phyloP scores from a whole-genome alignment of 2,329 filamentous ascomycete species.

The Penicillium vulpinum region DNA sequence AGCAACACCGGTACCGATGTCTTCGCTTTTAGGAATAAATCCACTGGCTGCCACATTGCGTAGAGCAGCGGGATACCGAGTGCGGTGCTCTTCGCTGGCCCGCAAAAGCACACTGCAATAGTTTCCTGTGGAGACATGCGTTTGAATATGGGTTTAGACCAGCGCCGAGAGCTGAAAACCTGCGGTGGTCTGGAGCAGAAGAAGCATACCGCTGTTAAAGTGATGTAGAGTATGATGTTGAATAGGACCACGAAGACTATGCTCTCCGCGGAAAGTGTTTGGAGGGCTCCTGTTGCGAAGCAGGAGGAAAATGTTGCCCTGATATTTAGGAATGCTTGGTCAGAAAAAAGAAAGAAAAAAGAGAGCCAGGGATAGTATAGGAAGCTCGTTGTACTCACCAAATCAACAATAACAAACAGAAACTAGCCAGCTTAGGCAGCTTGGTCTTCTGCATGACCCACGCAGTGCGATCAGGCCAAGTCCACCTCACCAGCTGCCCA shows the following conservation, averaged over 20 bases:
- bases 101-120: slow-evolving; percentile 71
- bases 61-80: slow-evolving; percentile 68
- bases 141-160: slow-evolving; percentile 28
- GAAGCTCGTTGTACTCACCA: slow-evolving; percentile 49
- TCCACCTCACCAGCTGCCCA: slow-evolving; percentile 61
- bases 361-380: not conserved
- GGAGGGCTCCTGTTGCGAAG: slow-evolving; percentile 64
- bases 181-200: slow-evolving; percentile 48
- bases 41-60: slow-evolving; percentile 58
- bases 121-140: slow-evolving; percentile 59
- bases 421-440: slow-evolving; percentile 46
- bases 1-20: slow-evolving; percentile 41
- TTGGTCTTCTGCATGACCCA: slow-evolving; percentile 55
- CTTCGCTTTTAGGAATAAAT: slow-evolving; percentile 38
- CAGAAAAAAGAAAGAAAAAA: not conserved
- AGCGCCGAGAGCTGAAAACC: slow-evolving; percentile 18
- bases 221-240: slow-evolving; percentile 65
- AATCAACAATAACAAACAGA: slow-evolving; percentile 51
- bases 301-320: slow-evolving; percentile 44
- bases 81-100: slow-evolving; percentile 70
- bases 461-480: slow-evolving; percentile 50
- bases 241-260: slow-evolving; percentile 68
- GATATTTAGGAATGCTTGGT: slow-evolving; percentile 50
- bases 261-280: slow-evolving; percentile 58
- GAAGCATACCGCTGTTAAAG: slow-evolving; percentile 59